Evolutionary conservation across 1,139 yeast genomes (phyloP), one percentile per base, ranked within the genome.

Genomic region (Kazachstania sp.): DNA sequence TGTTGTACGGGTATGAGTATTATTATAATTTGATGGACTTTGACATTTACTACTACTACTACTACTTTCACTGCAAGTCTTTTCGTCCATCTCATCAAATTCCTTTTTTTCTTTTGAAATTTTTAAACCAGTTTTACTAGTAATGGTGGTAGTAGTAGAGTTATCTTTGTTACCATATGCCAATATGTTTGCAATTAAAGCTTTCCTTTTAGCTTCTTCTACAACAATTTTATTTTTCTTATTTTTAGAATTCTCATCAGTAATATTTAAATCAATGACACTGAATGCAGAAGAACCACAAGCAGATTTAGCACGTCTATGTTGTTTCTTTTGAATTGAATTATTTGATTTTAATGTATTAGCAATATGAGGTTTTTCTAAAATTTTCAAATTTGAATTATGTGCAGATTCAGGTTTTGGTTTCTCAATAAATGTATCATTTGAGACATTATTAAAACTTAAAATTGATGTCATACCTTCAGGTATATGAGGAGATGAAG

Each of bases 51-150:
- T 59, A 39, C 65, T 50, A 44, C 63, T 59, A 39, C 65, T 60
- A 39, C 65, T 59, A 38, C 52, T 56, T 45, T 61, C 66, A 51
- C 66, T 60, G 45, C 63, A 62, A 3, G 65, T 61, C 41, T 53
- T 54, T 20, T 62, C 63, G 45, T 58, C 63, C n/a, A 44, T 41
- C 28, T 54, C 59, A 38, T 55, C 51, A 5, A 40, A 41, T 15
- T 37, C 15, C 15, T 18, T 35, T 12, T 26, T 32, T 32, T 32
- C 19, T 7, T 7, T 13, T 13, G 16, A 13, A 23, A 23, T 23
- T 4, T 23, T 23, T 9, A 23, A 23, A 23, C 8, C 28, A 20
- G 38, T 15, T 12, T 13, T 20, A 15, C 13, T 13, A 19, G 39
- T 23, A 11, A 7, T 37, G 6, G 23, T 23, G n/a, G 9, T 38